phyloP scores from a whole-genome alignment of 805 yeast species.

The Blastobotrys robertii region DNA sequence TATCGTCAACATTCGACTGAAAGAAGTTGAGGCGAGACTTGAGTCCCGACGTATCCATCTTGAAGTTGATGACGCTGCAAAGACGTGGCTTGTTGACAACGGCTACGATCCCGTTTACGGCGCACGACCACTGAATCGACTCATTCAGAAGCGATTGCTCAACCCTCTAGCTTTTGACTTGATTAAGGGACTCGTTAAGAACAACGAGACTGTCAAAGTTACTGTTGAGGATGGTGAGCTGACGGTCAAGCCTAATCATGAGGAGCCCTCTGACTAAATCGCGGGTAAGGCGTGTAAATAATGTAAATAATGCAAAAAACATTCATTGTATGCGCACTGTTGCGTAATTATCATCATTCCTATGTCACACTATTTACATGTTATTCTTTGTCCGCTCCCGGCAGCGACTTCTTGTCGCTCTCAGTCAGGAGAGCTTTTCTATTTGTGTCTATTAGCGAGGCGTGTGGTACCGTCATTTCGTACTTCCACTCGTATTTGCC shows the following conservation, averaged over 20 bases:
- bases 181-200: conserved; percentile 67
- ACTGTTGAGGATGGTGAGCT: conserved; percentile 37
- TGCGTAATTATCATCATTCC: neutral
- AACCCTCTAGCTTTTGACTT: conserved; percentile 79
- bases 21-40: conserved; percentile 72
- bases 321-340: neutral
- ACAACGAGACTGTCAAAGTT: conserved; percentile 46
- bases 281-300: conserved; percentile 4
- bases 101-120: conserved; percentile 93
- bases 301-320: conserved; percentile 6
- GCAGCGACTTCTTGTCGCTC: neutral
- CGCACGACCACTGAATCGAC: conserved; percentile 90
- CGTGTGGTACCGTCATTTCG: conserved; percentile 25
- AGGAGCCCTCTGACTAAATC: conserved; percentile 4
- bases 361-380: conserved; percentile 1
- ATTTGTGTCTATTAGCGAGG: conserved; percentile 23
- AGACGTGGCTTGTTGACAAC: conserved; percentile 65
- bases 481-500: conserved; percentile 20
- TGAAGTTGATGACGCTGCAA: conserved; percentile 50
- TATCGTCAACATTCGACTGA: conserved; percentile 77
- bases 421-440: neutral
- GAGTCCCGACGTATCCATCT: conserved; percentile 65
- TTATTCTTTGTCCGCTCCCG: neutral
- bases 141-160: conserved; percentile 72
- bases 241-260: conserved; percentile 39